Percentiles rank a stretch among this genome's conserved stretches.
These are phyloP conservation scores for Ganoderma lucidum DNA, from an alignment of 1,284 basidiomycete genomes.

Conservation along the genomic window DNA sequence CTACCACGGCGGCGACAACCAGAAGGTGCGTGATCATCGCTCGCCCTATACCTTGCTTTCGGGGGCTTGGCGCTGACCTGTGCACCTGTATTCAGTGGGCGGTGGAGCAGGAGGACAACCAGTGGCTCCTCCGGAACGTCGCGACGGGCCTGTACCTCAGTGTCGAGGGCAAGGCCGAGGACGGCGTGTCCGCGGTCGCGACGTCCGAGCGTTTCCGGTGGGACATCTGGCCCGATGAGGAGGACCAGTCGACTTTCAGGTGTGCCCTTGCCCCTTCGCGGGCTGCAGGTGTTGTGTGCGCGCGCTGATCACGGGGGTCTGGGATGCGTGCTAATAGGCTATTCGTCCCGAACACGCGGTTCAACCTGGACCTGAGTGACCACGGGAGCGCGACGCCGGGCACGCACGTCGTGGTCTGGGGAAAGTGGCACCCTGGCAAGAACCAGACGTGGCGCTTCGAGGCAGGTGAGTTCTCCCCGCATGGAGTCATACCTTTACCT, in stretches of 20 bases:
- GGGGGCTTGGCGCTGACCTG: no score
- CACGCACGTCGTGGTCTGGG: neutral
- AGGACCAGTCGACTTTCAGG: neutral
- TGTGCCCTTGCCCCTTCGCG: neutral
- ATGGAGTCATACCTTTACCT: no score
- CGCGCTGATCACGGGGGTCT: neutral
- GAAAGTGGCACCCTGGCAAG: neutral
- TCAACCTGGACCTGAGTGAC: slow-evolving; percentile 1
- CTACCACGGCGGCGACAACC: slow-evolving; percentile 53
- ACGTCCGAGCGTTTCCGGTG: neutral
- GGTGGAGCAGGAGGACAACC: neutral
- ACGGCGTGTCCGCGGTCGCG: neutral
- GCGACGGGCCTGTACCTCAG: neutral
- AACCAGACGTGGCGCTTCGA: slow-evolving; percentile 4
- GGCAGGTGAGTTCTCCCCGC: neutral
- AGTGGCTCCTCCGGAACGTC: neutral
- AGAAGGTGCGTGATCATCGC: slow-evolving; percentile 46
- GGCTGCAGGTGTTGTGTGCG: neutral
- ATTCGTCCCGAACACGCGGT: neutral
- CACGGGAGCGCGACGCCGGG: neutral
- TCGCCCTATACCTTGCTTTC: no score
- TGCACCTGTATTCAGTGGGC: neutral
- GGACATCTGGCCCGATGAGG: neutral
- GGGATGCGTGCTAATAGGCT: neutral
- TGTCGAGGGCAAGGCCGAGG: neutral